A percentile compares a stretch with the other conserved stretches of the same genome.
Evolutionary conservation across 1,284 basidiomycete genomes (phyloP).

Genomic region (Moniliophthora roreri): DNA sequence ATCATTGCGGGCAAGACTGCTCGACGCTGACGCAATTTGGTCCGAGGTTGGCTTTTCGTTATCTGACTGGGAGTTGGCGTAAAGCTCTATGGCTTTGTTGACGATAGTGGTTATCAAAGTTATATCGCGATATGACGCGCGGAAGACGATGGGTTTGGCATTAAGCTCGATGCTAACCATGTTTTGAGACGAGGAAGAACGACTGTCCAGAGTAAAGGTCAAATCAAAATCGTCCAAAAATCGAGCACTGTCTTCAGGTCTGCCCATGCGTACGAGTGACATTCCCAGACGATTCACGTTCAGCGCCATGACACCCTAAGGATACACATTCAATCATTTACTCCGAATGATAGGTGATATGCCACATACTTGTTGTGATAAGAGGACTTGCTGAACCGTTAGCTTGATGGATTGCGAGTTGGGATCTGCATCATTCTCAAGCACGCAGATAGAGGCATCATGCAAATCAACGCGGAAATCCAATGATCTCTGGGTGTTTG

Average conservation of each 20-base stretch:
- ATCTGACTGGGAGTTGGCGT: constrained; percentile 34
- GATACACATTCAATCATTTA: constrained; percentile 3
- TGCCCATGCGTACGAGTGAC: constrained; percentile 92
- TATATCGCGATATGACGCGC: constrained; percentile 93
- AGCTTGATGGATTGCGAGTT: constrained; percentile 90
- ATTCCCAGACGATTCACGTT: constrained; percentile 87
- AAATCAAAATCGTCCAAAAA: constrained; percentile 95
- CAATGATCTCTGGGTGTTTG: constrained; percentile 27
- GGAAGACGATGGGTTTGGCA: constrained; percentile 85
- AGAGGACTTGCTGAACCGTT: constrained; percentile 80
- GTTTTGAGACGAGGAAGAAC: constrained; percentile 71
- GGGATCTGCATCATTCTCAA: constrained; percentile 82
- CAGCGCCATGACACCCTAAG: constrained; percentile 79
- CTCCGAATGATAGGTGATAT: no score
- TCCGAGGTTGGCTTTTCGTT: constrained; percentile 11
- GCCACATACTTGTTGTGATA: constrained; percentile 90
- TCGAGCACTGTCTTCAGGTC: constrained; percentile 79
- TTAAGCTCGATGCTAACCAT: constrained; percentile 85
- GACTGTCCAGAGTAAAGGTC: constrained; percentile 85
- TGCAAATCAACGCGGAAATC: constrained; percentile 89
- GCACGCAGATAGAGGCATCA: constrained; percentile 86
- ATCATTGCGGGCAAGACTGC: neutral
- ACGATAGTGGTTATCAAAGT: constrained; percentile 87
- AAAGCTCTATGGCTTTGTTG: constrained; percentile 83
- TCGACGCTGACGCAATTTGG: neutral